These are phyloP conservation scores for Eimeria praecox DNA, from an alignment of 169 alveolate genomes.

Conservation along the genomic window DNA sequence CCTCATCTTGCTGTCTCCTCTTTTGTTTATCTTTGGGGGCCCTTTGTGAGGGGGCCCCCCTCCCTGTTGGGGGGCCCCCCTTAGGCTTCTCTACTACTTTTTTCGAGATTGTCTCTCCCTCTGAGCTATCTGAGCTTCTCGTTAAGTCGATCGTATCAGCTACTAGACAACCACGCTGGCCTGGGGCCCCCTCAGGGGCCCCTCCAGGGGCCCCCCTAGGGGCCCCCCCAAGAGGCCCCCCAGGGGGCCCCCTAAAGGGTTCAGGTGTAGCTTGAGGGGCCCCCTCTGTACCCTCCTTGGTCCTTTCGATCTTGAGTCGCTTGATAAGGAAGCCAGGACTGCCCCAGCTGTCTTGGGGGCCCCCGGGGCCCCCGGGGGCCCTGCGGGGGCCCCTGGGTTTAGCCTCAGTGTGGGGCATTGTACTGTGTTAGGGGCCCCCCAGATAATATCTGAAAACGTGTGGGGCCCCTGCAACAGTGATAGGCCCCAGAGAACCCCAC, in stretches of 20 bases:
- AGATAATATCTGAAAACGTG: too few species aligned
- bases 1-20: not conserved
- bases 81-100: not conserved
- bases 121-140: constrained; percentile 17
- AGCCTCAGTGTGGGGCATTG: not conserved
- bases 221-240: not conserved
- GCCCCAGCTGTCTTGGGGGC: not conserved
- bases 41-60: not conserved
- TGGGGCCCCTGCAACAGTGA: not conserved
- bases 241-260: not conserved
- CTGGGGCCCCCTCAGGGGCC: constrained; percentile 42
- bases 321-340: constrained; percentile 5
- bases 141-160: not conserved
- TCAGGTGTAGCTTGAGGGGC: not conserved
- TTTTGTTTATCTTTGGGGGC: not conserved
- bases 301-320: not conserved
- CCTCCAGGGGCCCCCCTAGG: constrained; percentile 30
- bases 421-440: constrained; percentile 10
- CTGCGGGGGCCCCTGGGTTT: constrained; percentile 26
- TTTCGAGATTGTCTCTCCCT: not conserved
- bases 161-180: not conserved
- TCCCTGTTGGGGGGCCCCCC: constrained; percentile 1
- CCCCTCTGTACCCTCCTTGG: not conserved
- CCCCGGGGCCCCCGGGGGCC: constrained; percentile 41
- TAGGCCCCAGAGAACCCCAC: too few species aligned